phyloP scores from a whole-genome alignment of 768 basidiomycete genomes.

The Inosperma sp. region DNA sequence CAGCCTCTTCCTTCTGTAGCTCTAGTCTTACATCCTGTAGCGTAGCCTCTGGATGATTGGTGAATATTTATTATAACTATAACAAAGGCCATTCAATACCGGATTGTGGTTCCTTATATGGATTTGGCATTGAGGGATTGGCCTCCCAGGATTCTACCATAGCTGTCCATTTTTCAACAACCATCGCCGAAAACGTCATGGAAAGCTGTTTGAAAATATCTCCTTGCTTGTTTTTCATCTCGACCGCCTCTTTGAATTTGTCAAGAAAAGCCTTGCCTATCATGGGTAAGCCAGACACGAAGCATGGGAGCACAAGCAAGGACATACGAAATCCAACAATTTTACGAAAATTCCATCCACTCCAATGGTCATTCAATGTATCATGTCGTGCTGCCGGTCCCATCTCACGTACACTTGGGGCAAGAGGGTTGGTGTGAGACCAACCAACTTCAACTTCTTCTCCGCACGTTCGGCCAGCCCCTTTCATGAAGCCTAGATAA shows the following conservation, averaged over 20 bases:
- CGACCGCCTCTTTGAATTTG: conserved; percentile 7
- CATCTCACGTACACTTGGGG: conserved; percentile 36
- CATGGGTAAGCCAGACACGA: neutral
- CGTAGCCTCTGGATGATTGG: neutral
- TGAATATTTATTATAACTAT: neutral
- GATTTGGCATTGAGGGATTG: conserved; percentile 10
- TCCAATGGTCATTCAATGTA: conserved; percentile 34
- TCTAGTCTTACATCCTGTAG: conserved; percentile 13
- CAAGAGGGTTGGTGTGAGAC: no score
- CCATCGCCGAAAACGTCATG: neutral
- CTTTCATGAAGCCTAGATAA: conserved; percentile 26
- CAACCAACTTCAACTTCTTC: conserved; percentile 41
- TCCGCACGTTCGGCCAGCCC: conserved; percentile 24
- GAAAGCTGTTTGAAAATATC: conserved; percentile 5
- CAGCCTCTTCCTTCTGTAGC: conserved; percentile 11
- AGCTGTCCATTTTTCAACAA: conserved; percentile 6
- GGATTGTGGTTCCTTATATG: conserved; percentile 10
- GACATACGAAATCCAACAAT: conserved; percentile 12
- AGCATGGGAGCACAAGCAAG: neutral
- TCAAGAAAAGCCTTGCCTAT: neutral
- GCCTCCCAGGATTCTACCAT: conserved; percentile 8
- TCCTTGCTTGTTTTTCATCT: conserved; percentile 6
- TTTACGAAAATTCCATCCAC: conserved; percentile 34
- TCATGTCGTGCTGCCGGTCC: conserved; percentile 29
- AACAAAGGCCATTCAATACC: no score